Percentiles rank a stretch among this genome's conserved stretches.
phyloP scores from a whole-genome alignment of 2,329 filamentous ascomycete genomes.

The Berkeleyomyces rouxiae region DNA sequence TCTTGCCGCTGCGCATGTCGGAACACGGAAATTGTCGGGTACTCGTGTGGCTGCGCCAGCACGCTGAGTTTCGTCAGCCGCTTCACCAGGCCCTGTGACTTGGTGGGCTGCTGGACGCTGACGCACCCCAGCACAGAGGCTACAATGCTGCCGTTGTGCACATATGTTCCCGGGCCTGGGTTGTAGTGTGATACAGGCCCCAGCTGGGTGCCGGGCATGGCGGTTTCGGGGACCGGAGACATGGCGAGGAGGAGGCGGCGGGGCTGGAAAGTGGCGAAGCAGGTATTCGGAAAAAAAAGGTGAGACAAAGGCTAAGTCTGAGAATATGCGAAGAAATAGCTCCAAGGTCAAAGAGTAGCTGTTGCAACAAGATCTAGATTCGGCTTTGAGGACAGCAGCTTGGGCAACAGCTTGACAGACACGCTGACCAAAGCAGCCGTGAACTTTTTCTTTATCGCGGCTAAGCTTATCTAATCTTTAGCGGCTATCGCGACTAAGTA shows the following conservation, averaged over 20 bases:
- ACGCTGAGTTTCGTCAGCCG: slow-evolving; percentile 41
- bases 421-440: background rate
- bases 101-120: slow-evolving; percentile 32
- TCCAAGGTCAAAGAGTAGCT: background rate
- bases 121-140: slow-evolving; percentile 69
- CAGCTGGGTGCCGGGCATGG: slow-evolving; percentile 68
- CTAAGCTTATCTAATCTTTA: background rate
- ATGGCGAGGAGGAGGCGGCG: background rate
- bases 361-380: background rate
- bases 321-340: background rate
- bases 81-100: slow-evolving; percentile 35
- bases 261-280: background rate
- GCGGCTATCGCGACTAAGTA: background rate
- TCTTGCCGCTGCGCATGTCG: slow-evolving; percentile 40
- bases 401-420: background rate
- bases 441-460: slow-evolving; percentile 10
- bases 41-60: slow-evolving; percentile 24
- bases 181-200: slow-evolving; percentile 49
- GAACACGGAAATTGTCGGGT: slow-evolving; percentile 40
- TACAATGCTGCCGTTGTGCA: slow-evolving; percentile 57
- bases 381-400: background rate
- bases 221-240: slow-evolving; percentile 31
- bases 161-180: slow-evolving; percentile 70
- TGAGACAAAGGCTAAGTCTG: background rate
- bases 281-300: background rate